Conservation (phyloP, 2,329 filamentous ascomycete species). For the Sporothrix protearum region DNA sequence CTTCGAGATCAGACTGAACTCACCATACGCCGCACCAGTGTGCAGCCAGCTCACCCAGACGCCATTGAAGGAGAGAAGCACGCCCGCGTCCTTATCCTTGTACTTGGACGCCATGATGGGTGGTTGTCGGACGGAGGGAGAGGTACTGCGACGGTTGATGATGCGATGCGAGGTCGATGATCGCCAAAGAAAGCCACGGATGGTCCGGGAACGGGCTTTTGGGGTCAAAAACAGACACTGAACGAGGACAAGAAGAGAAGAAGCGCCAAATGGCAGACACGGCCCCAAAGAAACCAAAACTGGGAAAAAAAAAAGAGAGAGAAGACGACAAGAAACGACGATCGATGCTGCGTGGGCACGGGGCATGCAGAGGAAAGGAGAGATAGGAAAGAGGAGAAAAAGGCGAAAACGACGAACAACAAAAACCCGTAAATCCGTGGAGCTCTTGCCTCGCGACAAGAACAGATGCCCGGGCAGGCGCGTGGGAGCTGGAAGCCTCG, state of each 20-base stretch:
- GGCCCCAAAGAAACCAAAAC: neutral
- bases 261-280: neutral
- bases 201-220: neutral
- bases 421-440: neutral
- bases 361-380: neutral
- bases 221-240: neutral
- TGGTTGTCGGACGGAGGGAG: neutral
- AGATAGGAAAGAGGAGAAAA: neutral
- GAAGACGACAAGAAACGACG: neutral
- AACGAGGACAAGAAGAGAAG: slow-evolving; percentile 18
- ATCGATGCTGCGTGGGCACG: slow-evolving; percentile 2
- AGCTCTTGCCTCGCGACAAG: neutral
- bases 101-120: slow-evolving; percentile 41
- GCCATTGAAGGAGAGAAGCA: slow-evolving; percentile 67
- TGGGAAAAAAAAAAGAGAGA: neutral
- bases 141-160: neutral
- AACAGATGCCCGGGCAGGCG: neutral
- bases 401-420: neutral
- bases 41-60: slow-evolving; percentile 89
- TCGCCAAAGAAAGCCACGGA: neutral
- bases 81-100: slow-evolving; percentile 63
- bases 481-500: slow-evolving; percentile 14
- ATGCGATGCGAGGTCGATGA: neutral
- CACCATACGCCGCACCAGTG: slow-evolving; percentile 77
- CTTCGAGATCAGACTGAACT: neutral